Conservation (phyloP, 1,139 yeast species). For the Hansenula lynferdii region DNA sequence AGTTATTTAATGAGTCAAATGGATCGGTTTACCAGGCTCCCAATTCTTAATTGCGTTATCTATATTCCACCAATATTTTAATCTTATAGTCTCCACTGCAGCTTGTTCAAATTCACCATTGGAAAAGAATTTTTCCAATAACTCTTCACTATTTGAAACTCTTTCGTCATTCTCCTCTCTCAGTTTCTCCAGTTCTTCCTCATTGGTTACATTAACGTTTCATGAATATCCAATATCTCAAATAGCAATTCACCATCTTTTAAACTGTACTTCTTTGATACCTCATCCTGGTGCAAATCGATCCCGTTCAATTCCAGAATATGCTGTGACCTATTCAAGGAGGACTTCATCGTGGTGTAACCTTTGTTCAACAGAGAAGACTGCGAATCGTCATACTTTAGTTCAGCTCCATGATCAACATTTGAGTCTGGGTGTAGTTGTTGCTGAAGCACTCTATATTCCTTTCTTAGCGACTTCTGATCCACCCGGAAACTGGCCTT, state of each 20-base stretch:
- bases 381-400: constrained; percentile 25
- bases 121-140: constrained; percentile 33
- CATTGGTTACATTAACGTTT: constrained; percentile 51
- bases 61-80: constrained; percentile 85
- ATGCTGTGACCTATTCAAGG: constrained; percentile 66
- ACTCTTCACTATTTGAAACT: constrained; percentile 27
- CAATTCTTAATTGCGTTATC: constrained; percentile 71
- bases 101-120: constrained; percentile 46
- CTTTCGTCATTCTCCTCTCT: constrained; percentile 24
- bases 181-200: constrained; percentile 19
- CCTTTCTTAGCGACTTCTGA: constrained; percentile 53
- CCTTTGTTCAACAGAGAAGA: constrained; percentile 70
- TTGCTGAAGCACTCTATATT: constrained; percentile 69
- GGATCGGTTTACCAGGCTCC: constrained; percentile 68
- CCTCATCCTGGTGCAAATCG: constrained; percentile 37
- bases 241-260: constrained; percentile 59
- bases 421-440: constrained; percentile 71
- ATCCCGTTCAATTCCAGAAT: constrained; percentile 37
- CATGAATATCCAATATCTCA: constrained; percentile 80
- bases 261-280: constrained; percentile 21
- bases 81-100: constrained; percentile 59
- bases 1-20: constrained; percentile 48
- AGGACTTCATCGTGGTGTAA: constrained; percentile 63
- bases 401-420: constrained; percentile 18
- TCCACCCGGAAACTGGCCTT: constrained; percentile 71